phyloP scores from a whole-genome alignment of 305 asterid genomes.

The Plantago coronopus region DNA sequence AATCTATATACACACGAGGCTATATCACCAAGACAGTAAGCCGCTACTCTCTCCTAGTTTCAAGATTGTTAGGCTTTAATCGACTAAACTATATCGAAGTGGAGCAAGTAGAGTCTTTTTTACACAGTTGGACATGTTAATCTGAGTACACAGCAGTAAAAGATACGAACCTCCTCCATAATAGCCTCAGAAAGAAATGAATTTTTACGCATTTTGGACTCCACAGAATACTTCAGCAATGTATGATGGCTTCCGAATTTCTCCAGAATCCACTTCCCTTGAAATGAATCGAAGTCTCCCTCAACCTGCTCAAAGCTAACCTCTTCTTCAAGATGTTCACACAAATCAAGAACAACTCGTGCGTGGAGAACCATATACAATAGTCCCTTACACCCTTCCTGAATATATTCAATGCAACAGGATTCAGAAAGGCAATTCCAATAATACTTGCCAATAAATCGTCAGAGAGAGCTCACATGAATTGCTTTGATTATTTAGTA shows the following conservation, averaged over 20 bases:
- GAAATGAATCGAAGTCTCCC: constrained; percentile 81
- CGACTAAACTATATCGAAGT: background rate
- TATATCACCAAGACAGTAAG: too few relatives aligned
- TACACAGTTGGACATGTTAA: background rate
- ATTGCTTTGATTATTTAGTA: background rate
- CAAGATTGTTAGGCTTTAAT: background rate
- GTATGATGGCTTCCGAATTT: constrained; percentile 89
- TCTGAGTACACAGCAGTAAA: constrained; percentile 2
- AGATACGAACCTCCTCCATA: constrained; percentile 80
- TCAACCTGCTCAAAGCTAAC: constrained; percentile 86
- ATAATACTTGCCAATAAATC: background rate
- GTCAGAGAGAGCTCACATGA: background rate
- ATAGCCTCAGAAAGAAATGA: constrained; percentile 94
- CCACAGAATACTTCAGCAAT: constrained; percentile 74
- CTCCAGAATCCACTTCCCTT: constrained; percentile 90
- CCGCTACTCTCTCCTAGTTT: background rate
- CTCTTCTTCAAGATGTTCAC: constrained; percentile 76
- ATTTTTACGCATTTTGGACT: constrained; percentile 90
- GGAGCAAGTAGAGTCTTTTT: background rate
- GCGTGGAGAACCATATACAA: constrained; percentile 96
- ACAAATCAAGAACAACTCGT: constrained; percentile 76
- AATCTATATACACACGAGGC: background rate
- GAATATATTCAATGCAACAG: constrained; percentile 16
- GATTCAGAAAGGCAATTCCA: background rate
- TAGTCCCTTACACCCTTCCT: constrained; percentile 99